phyloP scores from a whole-genome alignment of 306 rosid species.

The Potentilla sterilis region DNA sequence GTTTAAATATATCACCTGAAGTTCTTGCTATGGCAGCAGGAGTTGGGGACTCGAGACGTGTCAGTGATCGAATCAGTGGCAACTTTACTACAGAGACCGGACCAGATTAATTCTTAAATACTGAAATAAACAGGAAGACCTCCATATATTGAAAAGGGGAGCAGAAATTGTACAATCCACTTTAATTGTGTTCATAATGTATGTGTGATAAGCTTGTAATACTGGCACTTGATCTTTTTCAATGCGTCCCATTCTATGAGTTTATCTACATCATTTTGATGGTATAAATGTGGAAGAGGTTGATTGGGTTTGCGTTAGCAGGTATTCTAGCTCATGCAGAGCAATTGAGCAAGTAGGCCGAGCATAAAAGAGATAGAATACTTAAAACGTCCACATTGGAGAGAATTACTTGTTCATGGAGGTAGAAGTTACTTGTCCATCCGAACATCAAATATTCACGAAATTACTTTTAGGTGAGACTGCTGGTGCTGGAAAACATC shows the following conservation, averaged over 20 bases:
- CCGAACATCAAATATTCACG: not conserved
- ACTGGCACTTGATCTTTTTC: slow-evolving; percentile 10
- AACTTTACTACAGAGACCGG: slow-evolving; percentile 14
- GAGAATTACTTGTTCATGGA: too few relatives aligned
- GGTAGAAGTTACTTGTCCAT: not conserved
- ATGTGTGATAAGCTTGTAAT: slow-evolving; percentile 10
- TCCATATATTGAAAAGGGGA: not conserved
- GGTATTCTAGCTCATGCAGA: not conserved
- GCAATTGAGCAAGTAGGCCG: not conserved
- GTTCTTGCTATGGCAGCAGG: slow-evolving; percentile 31
- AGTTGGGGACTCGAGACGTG: slow-evolving; percentile 34
- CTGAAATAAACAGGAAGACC: not conserved
- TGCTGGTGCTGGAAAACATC: slow-evolving; percentile 9
- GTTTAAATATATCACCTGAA: slow-evolving; percentile 38
- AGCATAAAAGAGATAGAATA: not conserved
- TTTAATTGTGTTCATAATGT: slow-evolving; percentile 8
- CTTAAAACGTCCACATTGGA: too few relatives aligned
- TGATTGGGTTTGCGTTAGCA: not conserved
- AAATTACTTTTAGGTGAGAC: too few relatives aligned
- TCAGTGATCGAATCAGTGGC: slow-evolving; percentile 22
- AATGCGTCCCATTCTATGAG: slow-evolving; percentile 19
- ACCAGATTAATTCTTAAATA: slow-evolving; percentile 17
- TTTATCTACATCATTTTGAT: not conserved
- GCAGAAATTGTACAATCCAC: not conserved
- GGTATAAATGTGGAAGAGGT: slow-evolving; percentile 1